phyloP scores from a whole-genome alignment of 2,329 filamentous ascomycete genomes.

The Beauveria medogensis region DNA sequence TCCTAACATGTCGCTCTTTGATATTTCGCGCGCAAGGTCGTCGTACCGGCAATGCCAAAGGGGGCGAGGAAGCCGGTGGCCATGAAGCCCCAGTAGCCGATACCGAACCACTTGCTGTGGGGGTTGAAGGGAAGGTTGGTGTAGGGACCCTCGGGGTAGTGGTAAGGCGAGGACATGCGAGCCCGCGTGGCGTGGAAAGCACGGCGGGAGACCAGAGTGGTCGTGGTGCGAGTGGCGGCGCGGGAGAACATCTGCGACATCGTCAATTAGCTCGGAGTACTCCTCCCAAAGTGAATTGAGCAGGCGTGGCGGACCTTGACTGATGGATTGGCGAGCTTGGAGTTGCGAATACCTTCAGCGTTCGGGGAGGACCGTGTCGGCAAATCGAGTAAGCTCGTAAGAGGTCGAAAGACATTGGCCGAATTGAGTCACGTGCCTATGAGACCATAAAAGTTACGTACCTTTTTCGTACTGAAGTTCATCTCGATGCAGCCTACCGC shows the following conservation, averaged over 20 bases:
- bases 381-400: constrained; percentile 9
- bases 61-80: constrained; percentile 49
- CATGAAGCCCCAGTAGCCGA: constrained; percentile 73
- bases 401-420: constrained; percentile 5
- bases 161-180: constrained; percentile 84
- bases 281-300: neutral
- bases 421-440: constrained; percentile 5
- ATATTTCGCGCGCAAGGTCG: constrained; percentile 17
- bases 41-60: constrained; percentile 52
- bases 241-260: constrained; percentile 70
- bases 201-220: constrained; percentile 70
- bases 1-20: neutral
- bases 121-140: constrained; percentile 97
- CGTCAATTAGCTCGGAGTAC: constrained; percentile 32
- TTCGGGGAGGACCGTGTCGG: constrained; percentile 8
- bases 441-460: constrained; percentile 8
- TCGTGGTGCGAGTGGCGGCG: constrained; percentile 56
- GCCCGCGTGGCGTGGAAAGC: constrained; percentile 88
- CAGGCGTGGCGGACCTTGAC: constrained; percentile 8
- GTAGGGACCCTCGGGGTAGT: constrained; percentile 95
- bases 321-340: constrained; percentile 7
- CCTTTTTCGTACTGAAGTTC: neutral
- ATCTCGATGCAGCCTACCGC: constrained; percentile 7
- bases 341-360: constrained; percentile 4
- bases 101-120: constrained; percentile 72